Percentiles rank a stretch among this genome's conserved stretches.
These are phyloP conservation scores for Phyllosticta citriasiana DNA, from an alignment of 2,329 filamentous ascomycete genomes.

Conservation along the genomic window DNA sequence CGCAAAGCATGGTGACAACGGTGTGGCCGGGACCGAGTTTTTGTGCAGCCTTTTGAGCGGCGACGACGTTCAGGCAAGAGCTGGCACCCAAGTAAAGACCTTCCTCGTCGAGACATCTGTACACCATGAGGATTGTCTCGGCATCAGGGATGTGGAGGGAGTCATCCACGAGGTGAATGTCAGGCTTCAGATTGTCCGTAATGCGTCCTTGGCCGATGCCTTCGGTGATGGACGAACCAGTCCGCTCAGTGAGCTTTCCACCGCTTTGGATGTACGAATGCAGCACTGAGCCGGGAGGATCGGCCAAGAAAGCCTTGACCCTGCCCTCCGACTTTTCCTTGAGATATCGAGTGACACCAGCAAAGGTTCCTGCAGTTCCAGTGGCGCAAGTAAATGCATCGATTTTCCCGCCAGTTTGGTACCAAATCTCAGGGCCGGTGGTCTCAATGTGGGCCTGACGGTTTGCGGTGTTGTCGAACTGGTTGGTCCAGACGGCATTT, in stretches of 20 bases:
- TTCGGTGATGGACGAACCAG: slow-evolving; percentile 86
- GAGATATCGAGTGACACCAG: slow-evolving; percentile 77
- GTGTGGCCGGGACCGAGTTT: slow-evolving; percentile 81
- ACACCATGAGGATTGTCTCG: slow-evolving; percentile 96
- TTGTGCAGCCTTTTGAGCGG: slow-evolving; percentile 86
- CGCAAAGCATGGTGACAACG: slow-evolving; percentile 87
- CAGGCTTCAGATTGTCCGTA: slow-evolving; percentile 85
- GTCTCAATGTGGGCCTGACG: slow-evolving; percentile 91
- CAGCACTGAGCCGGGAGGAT: slow-evolving; percentile 86
- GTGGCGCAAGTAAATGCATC: slow-evolving; percentile 95
- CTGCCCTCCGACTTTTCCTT: slow-evolving; percentile 70
- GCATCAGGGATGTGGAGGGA: slow-evolving; percentile 79
- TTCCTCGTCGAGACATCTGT: slow-evolving; percentile 90
- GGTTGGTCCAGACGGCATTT: slow-evolving; percentile 96
- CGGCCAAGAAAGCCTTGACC: slow-evolving; percentile 83
- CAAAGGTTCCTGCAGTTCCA: slow-evolving; percentile 84
- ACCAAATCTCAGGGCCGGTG: slow-evolving; percentile 95
- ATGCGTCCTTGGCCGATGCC: slow-evolving; percentile 94
- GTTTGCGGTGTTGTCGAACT: slow-evolving; percentile 96
- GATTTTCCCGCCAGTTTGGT: slow-evolving; percentile 73
- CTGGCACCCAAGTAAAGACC: slow-evolving; percentile 91
- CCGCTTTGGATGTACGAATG: slow-evolving; percentile 85
- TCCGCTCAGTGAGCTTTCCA: slow-evolving; percentile 70
- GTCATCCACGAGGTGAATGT: slow-evolving; percentile 75
- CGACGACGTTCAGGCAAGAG: slow-evolving; percentile 88